Evolutionary conservation across 2,329 filamentous ascomycete species (phyloP).

Genomic region (Pseudopyrenochaeta lycopersici): DNA sequence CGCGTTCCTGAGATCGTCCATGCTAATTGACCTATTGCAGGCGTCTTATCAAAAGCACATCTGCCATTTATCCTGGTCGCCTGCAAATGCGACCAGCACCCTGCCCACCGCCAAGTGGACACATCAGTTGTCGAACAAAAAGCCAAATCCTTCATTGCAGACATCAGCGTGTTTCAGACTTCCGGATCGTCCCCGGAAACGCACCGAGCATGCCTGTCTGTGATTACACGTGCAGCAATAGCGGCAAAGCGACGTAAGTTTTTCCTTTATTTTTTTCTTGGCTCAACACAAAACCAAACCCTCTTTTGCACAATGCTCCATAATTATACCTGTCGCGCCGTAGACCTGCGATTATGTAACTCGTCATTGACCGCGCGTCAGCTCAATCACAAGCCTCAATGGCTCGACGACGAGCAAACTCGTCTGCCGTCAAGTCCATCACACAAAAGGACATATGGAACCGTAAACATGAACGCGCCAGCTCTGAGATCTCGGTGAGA

Average conservation of each 20-base stretch:
- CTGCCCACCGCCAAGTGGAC: conserved; percentile 75
- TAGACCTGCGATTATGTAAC: neutral
- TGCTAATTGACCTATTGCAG: conserved; percentile 57
- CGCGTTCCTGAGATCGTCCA: conserved; percentile 6
- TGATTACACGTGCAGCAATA: conserved; percentile 77
- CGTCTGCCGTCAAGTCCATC: conserved; percentile 53
- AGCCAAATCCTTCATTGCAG: conserved; percentile 69
- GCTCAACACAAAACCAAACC: conserved; percentile 2
- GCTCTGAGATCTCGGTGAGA: conserved; percentile 55
- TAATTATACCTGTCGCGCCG: neutral
- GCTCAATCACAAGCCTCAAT: conserved; percentile 47
- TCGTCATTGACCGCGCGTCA: conserved; percentile 27
- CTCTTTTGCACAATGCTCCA: neutral
- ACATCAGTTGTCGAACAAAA: conserved; percentile 71
- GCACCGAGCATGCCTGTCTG: conserved; percentile 77
- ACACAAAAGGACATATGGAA: conserved; percentile 50
- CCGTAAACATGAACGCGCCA: conserved; percentile 57
- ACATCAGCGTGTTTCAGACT: conserved; percentile 75
- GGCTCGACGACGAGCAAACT: conserved; percentile 55
- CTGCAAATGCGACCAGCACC: conserved; percentile 86
- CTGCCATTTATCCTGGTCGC: conserved; percentile 84
- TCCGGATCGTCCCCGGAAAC: conserved; percentile 75
- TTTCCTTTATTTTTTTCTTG: conserved; percentile 13
- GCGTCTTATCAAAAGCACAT: conserved; percentile 74
- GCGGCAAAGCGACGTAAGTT: conserved; percentile 72